phyloP scores from a whole-genome alignment of 2,329 filamentous ascomycete genomes.

The Calonectria crousiana region DNA sequence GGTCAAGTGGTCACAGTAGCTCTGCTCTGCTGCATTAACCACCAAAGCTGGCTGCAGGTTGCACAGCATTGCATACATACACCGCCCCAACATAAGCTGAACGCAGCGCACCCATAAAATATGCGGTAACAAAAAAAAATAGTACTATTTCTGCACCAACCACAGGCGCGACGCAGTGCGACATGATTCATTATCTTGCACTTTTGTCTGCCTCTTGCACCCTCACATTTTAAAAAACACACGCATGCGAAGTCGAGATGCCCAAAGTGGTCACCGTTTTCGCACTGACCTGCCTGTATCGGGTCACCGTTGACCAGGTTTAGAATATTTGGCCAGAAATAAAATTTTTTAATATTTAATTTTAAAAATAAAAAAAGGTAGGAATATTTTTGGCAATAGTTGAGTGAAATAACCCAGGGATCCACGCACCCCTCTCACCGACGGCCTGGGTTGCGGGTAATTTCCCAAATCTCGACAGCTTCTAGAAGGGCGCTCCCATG shows the following conservation, averaged over 20 bases:
- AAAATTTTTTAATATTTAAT: slow-evolving; percentile 16
- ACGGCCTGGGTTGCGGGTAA: slow-evolving; percentile 26
- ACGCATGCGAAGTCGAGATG: neutral
- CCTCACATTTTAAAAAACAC: neutral
- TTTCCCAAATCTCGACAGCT: slow-evolving; percentile 39
- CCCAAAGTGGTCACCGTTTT: slow-evolving; percentile 36
- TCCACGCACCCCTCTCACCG: slow-evolving; percentile 25
- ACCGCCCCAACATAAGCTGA: neutral
- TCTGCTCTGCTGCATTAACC: neutral
- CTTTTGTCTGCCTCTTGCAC: neutral
- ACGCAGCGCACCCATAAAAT: neutral
- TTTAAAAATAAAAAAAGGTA: slow-evolving; percentile 20
- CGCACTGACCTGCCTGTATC: slow-evolving; percentile 2
- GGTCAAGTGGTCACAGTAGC: neutral
- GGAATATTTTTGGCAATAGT: slow-evolving; percentile 13
- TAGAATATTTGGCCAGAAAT: slow-evolving; percentile 17
- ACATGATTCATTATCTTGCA: neutral
- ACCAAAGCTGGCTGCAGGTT: neutral
- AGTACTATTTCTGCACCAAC: neutral
- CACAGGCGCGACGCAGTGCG: neutral
- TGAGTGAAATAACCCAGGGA: slow-evolving; percentile 18
- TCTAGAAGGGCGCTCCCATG: slow-evolving; percentile 42
- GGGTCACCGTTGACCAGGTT: slow-evolving; percentile 33
- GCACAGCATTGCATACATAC: neutral
- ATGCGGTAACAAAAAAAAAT: neutral